Evolutionary conservation across 2,329 filamentous ascomycete genomes (phyloP).

Genomic region (Thelonectria olida): DNA sequence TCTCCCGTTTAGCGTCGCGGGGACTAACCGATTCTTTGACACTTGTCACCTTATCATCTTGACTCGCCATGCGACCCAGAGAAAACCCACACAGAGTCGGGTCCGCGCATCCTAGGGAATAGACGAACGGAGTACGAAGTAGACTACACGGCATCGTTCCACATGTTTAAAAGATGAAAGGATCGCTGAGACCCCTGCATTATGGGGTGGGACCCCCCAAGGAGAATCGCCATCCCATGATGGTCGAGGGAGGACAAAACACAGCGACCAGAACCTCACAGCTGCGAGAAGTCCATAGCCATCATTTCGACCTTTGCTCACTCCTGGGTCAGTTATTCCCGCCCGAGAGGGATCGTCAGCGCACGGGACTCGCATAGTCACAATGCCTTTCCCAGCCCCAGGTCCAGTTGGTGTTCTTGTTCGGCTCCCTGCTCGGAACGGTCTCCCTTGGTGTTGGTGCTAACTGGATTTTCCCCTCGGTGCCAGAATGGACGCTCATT

Average conservation of each 20-base stretch:
- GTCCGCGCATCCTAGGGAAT: too few species aligned
- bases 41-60: too few species aligned
- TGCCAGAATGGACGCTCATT: conserved; percentile 25
- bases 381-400: background rate
- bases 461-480: conserved; percentile 15
- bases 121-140: too few species aligned
- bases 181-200: too few species aligned
- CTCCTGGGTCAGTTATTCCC: background rate
- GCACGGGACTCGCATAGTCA: background rate
- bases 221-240: background rate
- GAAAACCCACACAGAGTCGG: too few species aligned
- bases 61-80: too few species aligned
- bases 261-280: background rate
- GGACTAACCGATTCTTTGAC: too few species aligned
- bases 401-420: background rate
- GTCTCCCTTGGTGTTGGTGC: background rate
- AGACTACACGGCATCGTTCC: too few species aligned
- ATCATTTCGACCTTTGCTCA: background rate
- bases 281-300: background rate
- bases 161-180: too few species aligned
- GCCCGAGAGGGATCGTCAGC: background rate
- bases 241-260: background rate
- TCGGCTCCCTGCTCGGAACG: background rate
- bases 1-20: too few species aligned
- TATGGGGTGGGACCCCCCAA: background rate